Conservation (phyloP, 2,329 filamentous ascomycete species). For the Paecilomyces dactylethromorphus region DNA sequence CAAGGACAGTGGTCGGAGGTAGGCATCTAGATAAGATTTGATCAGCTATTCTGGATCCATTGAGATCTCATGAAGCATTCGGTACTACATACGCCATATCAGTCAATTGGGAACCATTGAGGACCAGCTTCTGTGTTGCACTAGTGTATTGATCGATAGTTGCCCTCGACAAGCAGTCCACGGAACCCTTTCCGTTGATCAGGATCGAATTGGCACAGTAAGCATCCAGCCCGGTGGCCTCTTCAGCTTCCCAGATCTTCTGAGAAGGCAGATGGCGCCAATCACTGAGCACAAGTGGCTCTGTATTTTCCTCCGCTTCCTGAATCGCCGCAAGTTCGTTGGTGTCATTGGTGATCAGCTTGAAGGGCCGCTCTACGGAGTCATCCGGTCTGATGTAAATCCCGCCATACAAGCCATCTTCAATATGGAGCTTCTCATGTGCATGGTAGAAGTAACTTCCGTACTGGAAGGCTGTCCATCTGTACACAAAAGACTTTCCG, state of each 20-base stretch:
- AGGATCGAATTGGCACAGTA: conserved; percentile 56
- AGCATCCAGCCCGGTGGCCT: conserved; percentile 31
- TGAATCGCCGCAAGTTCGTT: conserved; percentile 37
- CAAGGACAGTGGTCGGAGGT: neutral
- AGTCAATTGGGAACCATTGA: conserved; percentile 10
- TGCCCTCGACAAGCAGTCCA: conserved; percentile 15
- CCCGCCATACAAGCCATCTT: conserved; percentile 55
- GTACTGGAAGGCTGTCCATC: conserved; percentile 50
- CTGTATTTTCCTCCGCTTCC: conserved; percentile 42
- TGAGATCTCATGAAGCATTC: too few species aligned
- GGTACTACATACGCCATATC: conserved; percentile 5
- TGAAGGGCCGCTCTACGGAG: conserved; percentile 19
- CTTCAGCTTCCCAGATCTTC: conserved; percentile 28
- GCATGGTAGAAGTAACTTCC: conserved; percentile 59
- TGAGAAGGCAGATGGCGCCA: conserved; percentile 50
- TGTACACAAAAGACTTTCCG: conserved; percentile 45
- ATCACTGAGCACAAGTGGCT: conserved; percentile 50
- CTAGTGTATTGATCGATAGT: conserved; percentile 28
- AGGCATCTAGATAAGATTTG: neutral
- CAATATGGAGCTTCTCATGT: conserved; percentile 49
- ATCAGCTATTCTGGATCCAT: neutral
- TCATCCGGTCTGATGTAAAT: conserved; percentile 40
- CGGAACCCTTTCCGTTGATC: conserved; percentile 51
- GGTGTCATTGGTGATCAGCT: conserved; percentile 22
- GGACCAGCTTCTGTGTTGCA: neutral